These are phyloP conservation scores for Lentinula lateritia DNA, from an alignment of 768 basidiomycete genomes.

Conservation along the genomic window DNA sequence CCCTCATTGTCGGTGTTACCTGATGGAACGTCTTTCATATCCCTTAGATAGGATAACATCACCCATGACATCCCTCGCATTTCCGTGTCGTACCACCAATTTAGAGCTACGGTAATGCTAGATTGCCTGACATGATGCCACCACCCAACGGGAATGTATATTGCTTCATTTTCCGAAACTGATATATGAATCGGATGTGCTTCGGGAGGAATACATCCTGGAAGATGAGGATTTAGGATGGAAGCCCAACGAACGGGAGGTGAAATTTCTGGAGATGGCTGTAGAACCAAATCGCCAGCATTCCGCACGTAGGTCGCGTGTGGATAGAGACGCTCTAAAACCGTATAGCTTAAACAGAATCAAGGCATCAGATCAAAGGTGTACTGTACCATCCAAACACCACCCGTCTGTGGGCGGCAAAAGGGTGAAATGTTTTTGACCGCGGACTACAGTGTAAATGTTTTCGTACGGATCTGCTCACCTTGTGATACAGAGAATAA, in stretches of 20 bases:
- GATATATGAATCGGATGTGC: slow-evolving; percentile 65
- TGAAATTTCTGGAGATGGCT: slow-evolving; percentile 25
- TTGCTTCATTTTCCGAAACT: slow-evolving; percentile 65
- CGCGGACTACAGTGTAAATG: slow-evolving; percentile 82
- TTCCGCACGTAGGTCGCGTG: slow-evolving; percentile 60
- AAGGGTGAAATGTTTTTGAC: slow-evolving; percentile 80
- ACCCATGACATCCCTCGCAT: slow-evolving; percentile 69
- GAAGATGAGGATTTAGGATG: slow-evolving; percentile 49
- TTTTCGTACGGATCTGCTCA: slow-evolving; percentile 84
- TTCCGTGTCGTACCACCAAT: slow-evolving; percentile 90
- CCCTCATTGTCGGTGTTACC: not conserved
- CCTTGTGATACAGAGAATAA: not conserved
- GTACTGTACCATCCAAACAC: slow-evolving; percentile 65
- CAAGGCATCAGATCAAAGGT: not conserved
- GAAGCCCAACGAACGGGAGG: slow-evolving; percentile 77
- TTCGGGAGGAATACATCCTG: slow-evolving; percentile 39
- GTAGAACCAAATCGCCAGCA: slow-evolving; percentile 22
- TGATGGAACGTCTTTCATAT: slow-evolving; percentile 28
- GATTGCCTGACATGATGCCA: slow-evolving; percentile 87
- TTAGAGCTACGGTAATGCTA: slow-evolving; percentile 62
- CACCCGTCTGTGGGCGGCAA: slow-evolving; percentile 87
- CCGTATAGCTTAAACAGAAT: not conserved
- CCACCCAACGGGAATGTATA: slow-evolving; percentile 93
- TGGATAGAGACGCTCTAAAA: slow-evolving; percentile 53
- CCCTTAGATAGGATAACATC: slow-evolving; percentile 56